Conservation (phyloP, 2,329 filamentous ascomycete species). For the Penicillium sp. region DNA sequence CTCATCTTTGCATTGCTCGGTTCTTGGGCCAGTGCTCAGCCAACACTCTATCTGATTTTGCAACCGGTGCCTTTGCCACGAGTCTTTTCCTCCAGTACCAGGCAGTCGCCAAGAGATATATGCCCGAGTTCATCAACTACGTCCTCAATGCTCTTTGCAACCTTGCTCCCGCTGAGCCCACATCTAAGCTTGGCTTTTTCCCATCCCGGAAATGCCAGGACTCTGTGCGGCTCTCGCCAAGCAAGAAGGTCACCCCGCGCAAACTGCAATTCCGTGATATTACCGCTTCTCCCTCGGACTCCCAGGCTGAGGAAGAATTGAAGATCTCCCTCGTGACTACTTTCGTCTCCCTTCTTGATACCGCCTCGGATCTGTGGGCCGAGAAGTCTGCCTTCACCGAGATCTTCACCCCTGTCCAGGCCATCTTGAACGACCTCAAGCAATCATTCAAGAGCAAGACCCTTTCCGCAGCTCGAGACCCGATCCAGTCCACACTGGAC, state of each 20-base stretch:
- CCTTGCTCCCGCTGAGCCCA: constrained; percentile 59
- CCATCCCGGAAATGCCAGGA: constrained; percentile 60
- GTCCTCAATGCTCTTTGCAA: constrained; percentile 70
- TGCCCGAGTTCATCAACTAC: constrained; percentile 86
- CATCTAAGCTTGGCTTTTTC: constrained; percentile 56
- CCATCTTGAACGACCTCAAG: constrained; percentile 63
- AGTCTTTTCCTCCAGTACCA: constrained; percentile 83
- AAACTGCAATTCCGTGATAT: constrained; percentile 65
- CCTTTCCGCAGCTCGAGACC: constrained; percentile 37
- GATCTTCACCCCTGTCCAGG: constrained; percentile 67
- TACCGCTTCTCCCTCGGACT: constrained; percentile 15
- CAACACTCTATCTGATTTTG: constrained; percentile 64
- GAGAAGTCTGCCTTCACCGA: constrained; percentile 74
- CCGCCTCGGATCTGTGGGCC: constrained; percentile 72
- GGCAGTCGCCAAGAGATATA: constrained; percentile 76
- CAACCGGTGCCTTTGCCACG: constrained; percentile 74
- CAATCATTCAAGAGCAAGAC: constrained; percentile 55
- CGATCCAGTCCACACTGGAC: constrained; percentile 31
- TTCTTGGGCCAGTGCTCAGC: constrained; percentile 80
- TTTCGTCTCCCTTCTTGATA: constrained; percentile 65
- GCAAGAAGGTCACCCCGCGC: constrained; percentile 41
- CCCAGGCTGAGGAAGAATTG: constrained; percentile 38
- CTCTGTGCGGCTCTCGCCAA: constrained; percentile 51
- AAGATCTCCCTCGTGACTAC: constrained; percentile 65
- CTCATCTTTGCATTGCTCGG: constrained; percentile 78